Evolutionary conservation across 192 early-diverging fungal species (phyloP), one percentile per base, ranked within the genome.

Genomic region (Podila epigama): DNA sequence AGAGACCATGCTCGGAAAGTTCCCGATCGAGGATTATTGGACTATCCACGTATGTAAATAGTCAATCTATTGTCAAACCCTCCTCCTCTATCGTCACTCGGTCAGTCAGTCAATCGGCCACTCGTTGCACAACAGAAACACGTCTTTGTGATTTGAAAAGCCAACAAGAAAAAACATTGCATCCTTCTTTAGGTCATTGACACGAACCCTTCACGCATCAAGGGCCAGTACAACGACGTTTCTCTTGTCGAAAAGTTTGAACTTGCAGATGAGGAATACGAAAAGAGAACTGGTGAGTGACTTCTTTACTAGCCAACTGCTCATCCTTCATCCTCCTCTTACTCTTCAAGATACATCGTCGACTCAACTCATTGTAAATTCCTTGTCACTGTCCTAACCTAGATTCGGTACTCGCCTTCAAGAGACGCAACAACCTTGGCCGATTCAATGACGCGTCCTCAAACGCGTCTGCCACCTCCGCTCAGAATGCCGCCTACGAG

Each of bases 181-280:
- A n/a, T n/a, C n/a, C 31, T 11, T 35, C 11, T 53, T 5, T 68
- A 94, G 87, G 90, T 95, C 32, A 68, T 79, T 16, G 90, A 95
- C 69, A 68, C 83, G 5, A 92, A 94, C 66, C 92, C 92, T 31
- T 83, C 81, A 44, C 75, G 84, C 15, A 61, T 81, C 48, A 85
- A 81, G 54, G 88, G 91, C 39, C 91, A 95, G 69, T 98, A 83
- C 80, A 94, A 86, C 39, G 97, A 99, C 81, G 80, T 93, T 4
- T 94, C 93, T 8, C 85, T 92, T 51, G 97, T 99, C 22, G 86
- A 98, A 66, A 99, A 99, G 79, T 96, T 92, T 75, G 96, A 95
- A 70, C 87, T 99, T 44, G 75, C 87, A 1, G 94, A 97, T 25
- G 92, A 93, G 9, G 93, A 96, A 63, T 99, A 99, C 68, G 87